Evolutionary conservation across 2,329 filamentous ascomycete genomes (phyloP), one percentile per base, ranked within the genome.

Genomic region (Helminthosporium solani): DNA sequence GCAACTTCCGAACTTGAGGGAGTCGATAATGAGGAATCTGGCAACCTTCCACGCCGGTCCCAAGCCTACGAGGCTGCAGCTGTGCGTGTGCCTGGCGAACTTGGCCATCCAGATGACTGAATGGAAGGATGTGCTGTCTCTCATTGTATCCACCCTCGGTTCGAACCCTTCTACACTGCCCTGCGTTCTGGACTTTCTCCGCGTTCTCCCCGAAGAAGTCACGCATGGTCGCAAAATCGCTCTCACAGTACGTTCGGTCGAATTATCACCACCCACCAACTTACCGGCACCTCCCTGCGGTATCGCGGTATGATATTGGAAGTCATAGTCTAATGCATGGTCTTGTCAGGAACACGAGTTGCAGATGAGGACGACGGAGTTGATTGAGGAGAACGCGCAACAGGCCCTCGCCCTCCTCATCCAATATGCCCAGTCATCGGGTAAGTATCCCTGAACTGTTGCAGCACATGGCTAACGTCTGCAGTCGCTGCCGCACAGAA

Each of bases 201-300:
- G 90, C 72, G 91, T 99, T 63, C 84, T 99, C 57, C 94, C 94
- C 46, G 94, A 99, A 79, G 94, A 99, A 81, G 94, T 99, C 67
- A 97, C 89, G 61, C 92, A 99, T 80, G 94, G 94, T 76, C 90
- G 94, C 75, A 99, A 97, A 78, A 96, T 99, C 81, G 96, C 90
- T 80, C 82, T 99, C 76, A 91, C 90, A 83, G 91, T 96, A 94
- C 78, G 90, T 92, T 81, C 84, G 86, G 77, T 78, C 71, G 70
- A 71, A 42, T 53, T 59, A 61, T 61, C 57, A 57, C 52, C 58
- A 56, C 66, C 61, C 62, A 67, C 59, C 61, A 63, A 60, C 65
- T 64, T 65, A 66, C 63, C 63, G 71, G 66, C 69, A 70, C 51
- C 52, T 60, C 50, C 58, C 61, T 51, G 53, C 54, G 61, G 56